A percentile compares a stretch with the other conserved stretches of the same genome.
Conservation (phyloP, 306 rosid genomes). For the Hippophae tibetana region DNA sequence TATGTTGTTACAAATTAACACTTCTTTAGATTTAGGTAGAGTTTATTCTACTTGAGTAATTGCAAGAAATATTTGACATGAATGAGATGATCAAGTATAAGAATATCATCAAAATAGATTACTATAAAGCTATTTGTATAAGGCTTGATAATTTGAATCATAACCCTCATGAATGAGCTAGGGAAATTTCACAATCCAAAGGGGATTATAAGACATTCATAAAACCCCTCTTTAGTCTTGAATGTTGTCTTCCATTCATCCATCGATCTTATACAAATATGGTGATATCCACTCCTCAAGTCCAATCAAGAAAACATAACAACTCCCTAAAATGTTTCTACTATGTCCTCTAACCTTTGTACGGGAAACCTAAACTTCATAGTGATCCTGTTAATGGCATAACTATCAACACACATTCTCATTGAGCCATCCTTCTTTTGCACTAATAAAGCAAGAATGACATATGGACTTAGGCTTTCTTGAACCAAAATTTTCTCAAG, state of each 20-base stretch:
- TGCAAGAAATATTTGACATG: not conserved
- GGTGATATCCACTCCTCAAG: too few relatives aligned
- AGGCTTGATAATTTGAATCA: too few relatives aligned
- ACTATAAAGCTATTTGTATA: too few relatives aligned
- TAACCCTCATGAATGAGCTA: too few relatives aligned
- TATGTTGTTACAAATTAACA: not conserved
- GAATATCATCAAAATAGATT: too few relatives aligned
- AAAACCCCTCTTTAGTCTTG: too few relatives aligned
- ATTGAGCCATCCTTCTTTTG: not conserved
- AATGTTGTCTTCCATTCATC: too few relatives aligned
- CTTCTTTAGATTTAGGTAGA: slow-evolving; percentile 3
- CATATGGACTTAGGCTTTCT: not conserved
- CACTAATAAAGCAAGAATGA: not conserved
- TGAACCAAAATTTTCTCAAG: not conserved
- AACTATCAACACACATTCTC: not conserved
- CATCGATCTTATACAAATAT: too few relatives aligned
- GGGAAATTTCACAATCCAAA: too few relatives aligned
- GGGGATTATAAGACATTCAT: too few relatives aligned
- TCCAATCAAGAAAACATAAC: not conserved
- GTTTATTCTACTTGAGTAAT: not conserved
- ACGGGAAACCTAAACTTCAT: not conserved
- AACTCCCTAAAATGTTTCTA: too few relatives aligned
- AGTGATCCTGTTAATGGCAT: not conserved
- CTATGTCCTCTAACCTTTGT: too few relatives aligned
- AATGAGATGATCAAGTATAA: not conserved